Percentiles rank a stretch among this genome's conserved stretches.
Conservation (phyloP, 495 filamentous ascomycete genomes). For the Penicillium nucicola region DNA sequence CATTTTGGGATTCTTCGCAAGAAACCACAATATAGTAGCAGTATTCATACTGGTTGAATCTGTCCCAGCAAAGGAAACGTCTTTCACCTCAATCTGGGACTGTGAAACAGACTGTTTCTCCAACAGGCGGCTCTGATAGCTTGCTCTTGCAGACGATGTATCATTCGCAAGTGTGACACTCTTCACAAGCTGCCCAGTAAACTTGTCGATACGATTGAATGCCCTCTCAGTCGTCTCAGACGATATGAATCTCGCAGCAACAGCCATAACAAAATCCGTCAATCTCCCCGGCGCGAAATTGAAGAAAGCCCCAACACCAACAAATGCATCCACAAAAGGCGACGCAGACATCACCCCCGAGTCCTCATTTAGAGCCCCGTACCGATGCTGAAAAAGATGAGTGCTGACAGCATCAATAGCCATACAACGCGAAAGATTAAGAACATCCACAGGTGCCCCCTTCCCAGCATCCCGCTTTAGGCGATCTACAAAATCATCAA, state of each 20-base stretch:
- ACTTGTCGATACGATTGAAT: slow-evolving; percentile 36
- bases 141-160: slow-evolving; percentile 16
- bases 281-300: slow-evolving; percentile 32
- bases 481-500: slow-evolving; percentile 35
- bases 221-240: slow-evolving; percentile 24
- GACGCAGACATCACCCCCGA: slow-evolving; percentile 28
- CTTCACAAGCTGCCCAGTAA: slow-evolving; percentile 31
- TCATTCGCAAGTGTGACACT: slow-evolving; percentile 4
- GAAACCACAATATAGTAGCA: slow-evolving; percentile 39
- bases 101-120: slow-evolving; percentile 36
- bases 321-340: slow-evolving; percentile 43
- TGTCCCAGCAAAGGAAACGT: slow-evolving; percentile 34
- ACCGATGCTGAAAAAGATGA: slow-evolving; percentile 44
- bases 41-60: slow-evolving; percentile 47
- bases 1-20: slow-evolving; percentile 39
- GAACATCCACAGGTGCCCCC: slow-evolving; percentile 38
- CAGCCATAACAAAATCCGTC: slow-evolving; percentile 33
- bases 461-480: slow-evolving; percentile 25
- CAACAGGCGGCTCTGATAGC: slow-evolving; percentile 48
- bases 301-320: slow-evolving; percentile 48
- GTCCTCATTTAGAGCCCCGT: slow-evolving; percentile 37
- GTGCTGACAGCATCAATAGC: slow-evolving; percentile 44
- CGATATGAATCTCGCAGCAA: slow-evolving; percentile 20
- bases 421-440: slow-evolving; percentile 39
- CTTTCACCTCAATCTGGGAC: slow-evolving; percentile 43